Conservation (phyloP, 140 eudicot species). For the Oenanthe javanica region DNA sequence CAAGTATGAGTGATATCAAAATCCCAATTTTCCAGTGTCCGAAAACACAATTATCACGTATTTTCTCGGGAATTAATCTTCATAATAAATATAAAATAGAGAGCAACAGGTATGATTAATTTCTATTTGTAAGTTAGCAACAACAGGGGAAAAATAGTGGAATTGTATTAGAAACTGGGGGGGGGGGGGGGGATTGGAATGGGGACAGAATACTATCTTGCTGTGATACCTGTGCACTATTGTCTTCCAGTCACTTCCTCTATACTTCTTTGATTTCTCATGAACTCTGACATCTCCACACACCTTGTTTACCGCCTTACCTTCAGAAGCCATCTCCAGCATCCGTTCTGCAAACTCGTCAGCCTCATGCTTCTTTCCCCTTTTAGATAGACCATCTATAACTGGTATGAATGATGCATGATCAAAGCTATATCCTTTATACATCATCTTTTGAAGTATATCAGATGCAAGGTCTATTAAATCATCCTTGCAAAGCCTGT, state of each 20-base stretch:
- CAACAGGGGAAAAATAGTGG: not conserved
- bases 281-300: conserved; percentile 17
- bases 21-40: not conserved
- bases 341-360: conserved; percentile 78
- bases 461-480: conserved; percentile 50
- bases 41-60: not conserved
- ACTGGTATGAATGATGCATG: conserved; percentile 81
- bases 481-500: conserved; percentile 53
- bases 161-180: conserved; percentile 6
- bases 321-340: conserved; percentile 66
- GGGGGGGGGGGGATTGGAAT: not conserved
- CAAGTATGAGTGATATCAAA: not conserved
- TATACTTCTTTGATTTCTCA: conserved; percentile 23
- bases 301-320: conserved; percentile 35
- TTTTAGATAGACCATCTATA: conserved; percentile 52
- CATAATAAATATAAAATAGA: not conserved
- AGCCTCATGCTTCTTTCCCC: conserved; percentile 62
- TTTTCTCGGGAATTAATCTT: not conserved
- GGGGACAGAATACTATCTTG: not conserved
- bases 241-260: conserved; percentile 47
- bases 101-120: not conserved
- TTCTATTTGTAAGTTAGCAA: not conserved
- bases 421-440: conserved; percentile 58
- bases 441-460: conserved; percentile 50
- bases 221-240: conserved; percentile 57